Base-by-base conservation (phyloP, 345 rosid species). In the Hibiscus mutabilis region DNA sequence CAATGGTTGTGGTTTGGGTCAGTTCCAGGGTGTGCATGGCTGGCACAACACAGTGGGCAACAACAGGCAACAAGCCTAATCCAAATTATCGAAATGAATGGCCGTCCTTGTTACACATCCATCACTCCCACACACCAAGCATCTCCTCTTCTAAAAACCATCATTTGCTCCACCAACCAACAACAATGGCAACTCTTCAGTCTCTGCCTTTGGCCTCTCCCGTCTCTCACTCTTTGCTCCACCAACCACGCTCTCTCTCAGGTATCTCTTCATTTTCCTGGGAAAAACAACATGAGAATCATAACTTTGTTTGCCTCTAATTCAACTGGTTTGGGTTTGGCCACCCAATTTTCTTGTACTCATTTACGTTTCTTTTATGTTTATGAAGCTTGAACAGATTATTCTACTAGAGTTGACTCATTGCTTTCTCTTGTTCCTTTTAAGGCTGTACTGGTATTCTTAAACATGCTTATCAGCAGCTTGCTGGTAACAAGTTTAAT, bases 201-300 rank as follows among this genome's bases (percentile, higher is more conserved):
- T 79, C 88, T 65, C 81, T 82, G 65, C 78, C 87, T 68, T 73
- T 73, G 16, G 75, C 79, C 44, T 76, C 89, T 60, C 84, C 85
- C 16, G 73, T 78, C 55, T 81, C 85, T 13, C 79, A 75, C 69
- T 69, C 51, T 47, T 61, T 56, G 6, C 77, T 53, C 19, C 75
- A 60, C 9, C 81, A 72, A 31, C 80, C 80, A 18, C 81, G 80
- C 55, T 62, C 74, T 65, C 76, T 72, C 61, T 56, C 84, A 37
- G 86, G 88, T 84, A 73, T 42, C 13, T 42, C 3, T 40, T 9
- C 12, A 8, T 8, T 40, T 40, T 40, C 6, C 8, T 33, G 37
- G 37, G 37, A 33, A 33, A 33, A 33, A 33, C 37, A 33, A 5
- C 37, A 33, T 33, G 37, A 33, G 8, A 33, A 33, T 9, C 6